phyloP scores from a whole-genome alignment of 2,329 filamentous ascomycete species.

The Sporothrix curviconia region DNA sequence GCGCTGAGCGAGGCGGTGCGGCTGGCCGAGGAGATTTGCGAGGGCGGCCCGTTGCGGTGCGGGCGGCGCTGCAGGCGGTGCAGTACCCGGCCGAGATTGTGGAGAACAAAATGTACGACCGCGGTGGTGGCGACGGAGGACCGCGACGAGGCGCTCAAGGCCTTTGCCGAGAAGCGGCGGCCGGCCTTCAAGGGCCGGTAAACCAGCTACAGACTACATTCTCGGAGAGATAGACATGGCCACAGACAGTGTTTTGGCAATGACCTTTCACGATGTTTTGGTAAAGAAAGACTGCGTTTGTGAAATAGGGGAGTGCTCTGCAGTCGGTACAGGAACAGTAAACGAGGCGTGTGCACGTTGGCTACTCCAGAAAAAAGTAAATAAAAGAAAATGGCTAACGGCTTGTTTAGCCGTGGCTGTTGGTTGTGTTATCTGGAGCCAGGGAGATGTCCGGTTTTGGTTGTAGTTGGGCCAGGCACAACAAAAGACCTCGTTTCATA shows the following conservation, averaged over 20 bases:
- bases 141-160: conserved; percentile 76
- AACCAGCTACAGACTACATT: conserved; percentile 18
- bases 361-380: too few species aligned
- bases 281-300: not conserved
- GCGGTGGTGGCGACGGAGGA: conserved; percentile 80
- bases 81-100: conserved; percentile 63
- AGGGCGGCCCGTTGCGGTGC: conserved; percentile 70
- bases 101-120: conserved; percentile 83
- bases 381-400: not conserved
- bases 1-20: conserved; percentile 70
- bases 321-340: too few species aligned
- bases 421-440: not conserved
- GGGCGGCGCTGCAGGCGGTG: conserved; percentile 74
- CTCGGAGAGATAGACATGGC: too few species aligned
- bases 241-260: too few species aligned
- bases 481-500: too few species aligned
- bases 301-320: not conserved
- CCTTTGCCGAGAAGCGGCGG: conserved; percentile 64
- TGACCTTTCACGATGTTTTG: too few species aligned
- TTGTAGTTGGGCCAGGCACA: too few species aligned
- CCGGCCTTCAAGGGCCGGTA: conserved; percentile 51
- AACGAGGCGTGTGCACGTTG: too few species aligned
- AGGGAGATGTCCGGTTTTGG: not conserved
- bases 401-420: not conserved
- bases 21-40: conserved; percentile 77